These are phyloP conservation scores for Parsonsia alboflavescens DNA, from an alignment of 257 asterid species.

Conservation along the genomic window DNA sequence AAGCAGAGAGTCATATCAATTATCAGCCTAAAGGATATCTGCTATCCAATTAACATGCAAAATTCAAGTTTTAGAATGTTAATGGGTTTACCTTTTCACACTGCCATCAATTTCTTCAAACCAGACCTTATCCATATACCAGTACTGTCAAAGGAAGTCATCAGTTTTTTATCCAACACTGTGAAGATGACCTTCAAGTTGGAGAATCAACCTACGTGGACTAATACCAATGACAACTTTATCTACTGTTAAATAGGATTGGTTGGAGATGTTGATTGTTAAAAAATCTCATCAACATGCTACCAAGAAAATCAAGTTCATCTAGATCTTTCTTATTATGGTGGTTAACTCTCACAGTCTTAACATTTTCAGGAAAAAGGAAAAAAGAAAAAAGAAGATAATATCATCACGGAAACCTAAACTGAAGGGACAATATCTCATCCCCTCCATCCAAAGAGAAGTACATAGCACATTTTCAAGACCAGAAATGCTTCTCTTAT, in stretches of 20 bases:
- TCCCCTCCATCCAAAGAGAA: background rate
- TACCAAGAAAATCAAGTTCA: background rate
- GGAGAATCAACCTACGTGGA: slow-evolving; percentile 1
- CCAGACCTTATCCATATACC: background rate
- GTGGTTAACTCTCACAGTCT: background rate
- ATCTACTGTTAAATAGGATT: slow-evolving; percentile 4
- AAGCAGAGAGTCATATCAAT: background rate
- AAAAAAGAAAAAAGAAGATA: background rate
- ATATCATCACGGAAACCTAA: background rate
- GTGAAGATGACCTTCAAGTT: slow-evolving; percentile 4
- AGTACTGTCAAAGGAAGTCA: slow-evolving; percentile 1
- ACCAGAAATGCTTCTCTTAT: background rate
- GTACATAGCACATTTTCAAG: background rate
- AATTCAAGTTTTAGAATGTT: background rate
- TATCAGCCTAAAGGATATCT: slow-evolving; percentile 2
- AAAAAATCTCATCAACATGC: background rate
- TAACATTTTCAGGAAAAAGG: background rate
- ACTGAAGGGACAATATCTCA: background rate
- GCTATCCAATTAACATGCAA: background rate
- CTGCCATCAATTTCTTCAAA: background rate
- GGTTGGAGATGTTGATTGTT: background rate
- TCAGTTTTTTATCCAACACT: background rate
- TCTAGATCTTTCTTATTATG: background rate
- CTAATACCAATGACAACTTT: background rate
- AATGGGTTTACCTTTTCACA: background rate